Evolutionary conservation across 2,329 filamentous ascomycete genomes (phyloP).

Genomic region (Pseudopyrenochaeta lycopersici): DNA sequence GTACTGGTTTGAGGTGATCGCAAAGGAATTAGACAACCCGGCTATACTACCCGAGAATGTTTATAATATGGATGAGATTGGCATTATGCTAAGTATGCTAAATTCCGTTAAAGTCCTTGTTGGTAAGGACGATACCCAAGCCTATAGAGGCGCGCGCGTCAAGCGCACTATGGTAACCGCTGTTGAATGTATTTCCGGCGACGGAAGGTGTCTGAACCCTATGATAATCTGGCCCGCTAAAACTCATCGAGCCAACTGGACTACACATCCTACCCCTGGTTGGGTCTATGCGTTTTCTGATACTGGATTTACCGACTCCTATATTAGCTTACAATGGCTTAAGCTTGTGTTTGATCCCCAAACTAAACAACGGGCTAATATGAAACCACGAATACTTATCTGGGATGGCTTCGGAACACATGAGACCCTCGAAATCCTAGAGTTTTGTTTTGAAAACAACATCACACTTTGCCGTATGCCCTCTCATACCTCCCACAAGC

Average conservation of each 20-base stretch:
- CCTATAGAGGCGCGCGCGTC: too few species aligned
- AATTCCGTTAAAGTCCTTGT: too few species aligned
- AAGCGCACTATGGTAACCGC: too few species aligned
- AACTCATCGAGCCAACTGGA: constrained; percentile 27
- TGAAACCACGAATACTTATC: not conserved
- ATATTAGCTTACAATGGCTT: constrained; percentile 47
- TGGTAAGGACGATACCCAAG: too few species aligned
- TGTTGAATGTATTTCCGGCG: constrained; percentile 26
- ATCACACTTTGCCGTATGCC: too few species aligned
- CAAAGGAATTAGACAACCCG: too few species aligned
- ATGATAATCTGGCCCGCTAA: constrained; percentile 30
- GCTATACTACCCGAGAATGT: too few species aligned
- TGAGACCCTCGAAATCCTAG: too few species aligned
- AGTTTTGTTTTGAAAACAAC: too few species aligned
- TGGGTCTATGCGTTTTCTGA: constrained; percentile 19
- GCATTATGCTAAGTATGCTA: too few species aligned
- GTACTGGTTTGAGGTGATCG: too few species aligned
- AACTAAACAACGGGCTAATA: constrained; percentile 27
- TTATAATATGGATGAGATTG: not conserved
- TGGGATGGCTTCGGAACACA: not conserved
- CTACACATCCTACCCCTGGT: constrained; percentile 19
- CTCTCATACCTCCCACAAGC: too few species aligned
- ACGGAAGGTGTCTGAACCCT: constrained; percentile 26
- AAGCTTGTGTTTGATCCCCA: constrained; percentile 49
- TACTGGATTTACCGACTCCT: constrained; percentile 32